A percentile compares a stretch with the other conserved stretches of the same genome.
phyloP scores from a whole-genome alignment of 1,139 yeast species.

The Geotrichum bryndzae region DNA sequence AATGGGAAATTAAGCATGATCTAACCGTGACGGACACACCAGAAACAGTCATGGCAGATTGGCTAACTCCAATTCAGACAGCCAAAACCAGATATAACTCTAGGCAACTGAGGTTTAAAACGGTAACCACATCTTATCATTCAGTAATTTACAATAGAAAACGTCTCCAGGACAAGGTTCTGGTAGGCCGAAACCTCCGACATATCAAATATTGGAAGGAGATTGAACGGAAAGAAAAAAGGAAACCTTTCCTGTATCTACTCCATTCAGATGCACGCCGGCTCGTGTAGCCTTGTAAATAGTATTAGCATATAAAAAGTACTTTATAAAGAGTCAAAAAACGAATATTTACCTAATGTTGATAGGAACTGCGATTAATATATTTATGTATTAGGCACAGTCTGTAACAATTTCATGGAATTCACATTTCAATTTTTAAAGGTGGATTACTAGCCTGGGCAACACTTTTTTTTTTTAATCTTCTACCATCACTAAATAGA shows the following conservation, averaged over 20 bases:
- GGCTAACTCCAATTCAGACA: slow-evolving; percentile 8
- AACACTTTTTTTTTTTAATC: not conserved
- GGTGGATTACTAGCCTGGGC: not conserved
- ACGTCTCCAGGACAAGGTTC: slow-evolving; percentile 2
- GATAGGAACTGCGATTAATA: no score
- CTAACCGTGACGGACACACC: not conserved
- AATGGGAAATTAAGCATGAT: slow-evolving; percentile 11
- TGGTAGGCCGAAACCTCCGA: slow-evolving; percentile 1
- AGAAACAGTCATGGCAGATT: not conserved
- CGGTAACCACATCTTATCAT: slow-evolving; percentile 2
- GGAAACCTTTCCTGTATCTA: not conserved
- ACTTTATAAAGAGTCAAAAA: not conserved
- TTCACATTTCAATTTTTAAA: no score
- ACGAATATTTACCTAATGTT: not conserved
- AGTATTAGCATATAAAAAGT: not conserved
- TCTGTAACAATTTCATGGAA: no score
- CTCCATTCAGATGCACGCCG: slow-evolving; percentile 6
- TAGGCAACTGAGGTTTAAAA: not conserved
- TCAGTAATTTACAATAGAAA: slow-evolving; percentile 4
- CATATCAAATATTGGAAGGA: slow-evolving; percentile 6
- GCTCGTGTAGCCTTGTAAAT: not conserved
- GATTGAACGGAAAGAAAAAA: not conserved
- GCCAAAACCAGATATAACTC: not conserved
- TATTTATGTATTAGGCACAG: no score
- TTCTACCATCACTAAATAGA: not conserved